Conservation (phyloP, 352 stramenopile species). For the Globisporangium nodosum region DNA sequence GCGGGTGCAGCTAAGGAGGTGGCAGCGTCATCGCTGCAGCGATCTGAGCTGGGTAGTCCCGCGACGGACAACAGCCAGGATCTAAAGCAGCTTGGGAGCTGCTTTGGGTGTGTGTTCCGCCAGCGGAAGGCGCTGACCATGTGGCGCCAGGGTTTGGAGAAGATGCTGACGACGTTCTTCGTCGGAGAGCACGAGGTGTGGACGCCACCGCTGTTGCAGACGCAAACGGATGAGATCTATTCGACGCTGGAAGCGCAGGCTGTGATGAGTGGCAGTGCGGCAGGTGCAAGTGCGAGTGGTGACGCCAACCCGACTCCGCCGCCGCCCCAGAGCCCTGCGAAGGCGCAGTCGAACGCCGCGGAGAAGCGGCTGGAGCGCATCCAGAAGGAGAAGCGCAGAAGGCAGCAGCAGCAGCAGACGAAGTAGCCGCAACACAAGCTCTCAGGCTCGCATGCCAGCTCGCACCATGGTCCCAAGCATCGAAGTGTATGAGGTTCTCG, state of each 20-base stretch:
- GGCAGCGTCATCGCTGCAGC: not conserved
- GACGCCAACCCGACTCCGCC: too few species aligned
- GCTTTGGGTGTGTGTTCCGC: constrained; percentile 4
- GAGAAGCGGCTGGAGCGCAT: constrained; percentile 16
- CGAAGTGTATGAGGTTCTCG: not conserved
- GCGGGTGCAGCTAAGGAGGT: not conserved
- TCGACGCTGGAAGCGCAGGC: constrained; percentile 4
- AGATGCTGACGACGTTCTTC: constrained; percentile 9
- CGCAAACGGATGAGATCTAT: constrained; percentile 8
- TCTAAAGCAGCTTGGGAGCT: not conserved
- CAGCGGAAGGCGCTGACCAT: constrained; percentile 1
- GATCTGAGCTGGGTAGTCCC: not conserved
- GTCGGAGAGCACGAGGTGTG: not conserved
- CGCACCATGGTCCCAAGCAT: not conserved
- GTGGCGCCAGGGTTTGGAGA: constrained; percentile 3
- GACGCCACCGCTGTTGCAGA: not conserved
- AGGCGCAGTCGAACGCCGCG: constrained; percentile 1
- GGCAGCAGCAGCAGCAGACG: not conserved
- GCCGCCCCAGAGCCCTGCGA: not conserved
- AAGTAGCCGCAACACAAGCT: not conserved
- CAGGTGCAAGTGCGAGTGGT: not conserved
- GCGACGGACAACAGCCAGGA: constrained; percentile 1
- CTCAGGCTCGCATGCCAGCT: too few species aligned
- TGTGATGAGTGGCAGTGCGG: not conserved
- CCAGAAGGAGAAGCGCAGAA: constrained; percentile 16